Evolutionary conservation across 2,329 filamentous ascomycete genomes (phyloP).

Genomic region (Scedosporium boydii): DNA sequence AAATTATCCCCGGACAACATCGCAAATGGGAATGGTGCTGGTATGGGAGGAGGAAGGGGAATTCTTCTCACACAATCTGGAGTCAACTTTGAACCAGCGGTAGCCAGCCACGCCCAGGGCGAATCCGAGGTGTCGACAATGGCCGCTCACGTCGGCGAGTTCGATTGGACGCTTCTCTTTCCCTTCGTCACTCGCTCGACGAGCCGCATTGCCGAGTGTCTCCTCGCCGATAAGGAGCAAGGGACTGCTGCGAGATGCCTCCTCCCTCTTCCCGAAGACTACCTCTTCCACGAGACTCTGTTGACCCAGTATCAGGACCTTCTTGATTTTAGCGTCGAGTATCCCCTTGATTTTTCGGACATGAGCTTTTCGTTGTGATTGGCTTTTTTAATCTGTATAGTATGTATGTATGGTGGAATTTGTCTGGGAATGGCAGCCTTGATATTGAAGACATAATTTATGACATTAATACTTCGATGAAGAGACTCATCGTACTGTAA

Average conservation of each 20-base stretch:
- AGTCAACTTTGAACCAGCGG: no score
- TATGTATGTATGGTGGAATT: no score
- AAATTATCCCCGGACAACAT: not conserved
- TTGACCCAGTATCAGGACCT: constrained; percentile 16
- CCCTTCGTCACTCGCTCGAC: constrained; percentile 23
- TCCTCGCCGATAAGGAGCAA: constrained; percentile 14
- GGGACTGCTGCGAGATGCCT: constrained; percentile 12
- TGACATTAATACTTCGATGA: no score
- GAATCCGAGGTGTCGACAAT: not conserved
- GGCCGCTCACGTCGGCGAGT: constrained; percentile 9
- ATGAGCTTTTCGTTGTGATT: not conserved
- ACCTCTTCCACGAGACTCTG: constrained; percentile 15
- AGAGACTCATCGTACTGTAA: no score
- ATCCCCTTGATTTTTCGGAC: constrained; percentile 10
- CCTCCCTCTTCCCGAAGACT: constrained; percentile 13
- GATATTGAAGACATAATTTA: no score
- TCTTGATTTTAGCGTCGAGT: constrained; percentile 9
- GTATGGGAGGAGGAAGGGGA: no score
- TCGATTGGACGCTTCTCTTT: constrained; percentile 24
- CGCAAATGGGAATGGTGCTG: no score
- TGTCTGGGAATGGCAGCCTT: no score
- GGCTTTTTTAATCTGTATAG: not conserved
- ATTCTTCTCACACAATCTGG: not conserved
- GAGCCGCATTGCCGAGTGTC: constrained; percentile 16
- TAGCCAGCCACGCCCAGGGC: no score